Conservation (phyloP, 345 rosid genomes). For the Tarenaya hassleriana region DNA sequence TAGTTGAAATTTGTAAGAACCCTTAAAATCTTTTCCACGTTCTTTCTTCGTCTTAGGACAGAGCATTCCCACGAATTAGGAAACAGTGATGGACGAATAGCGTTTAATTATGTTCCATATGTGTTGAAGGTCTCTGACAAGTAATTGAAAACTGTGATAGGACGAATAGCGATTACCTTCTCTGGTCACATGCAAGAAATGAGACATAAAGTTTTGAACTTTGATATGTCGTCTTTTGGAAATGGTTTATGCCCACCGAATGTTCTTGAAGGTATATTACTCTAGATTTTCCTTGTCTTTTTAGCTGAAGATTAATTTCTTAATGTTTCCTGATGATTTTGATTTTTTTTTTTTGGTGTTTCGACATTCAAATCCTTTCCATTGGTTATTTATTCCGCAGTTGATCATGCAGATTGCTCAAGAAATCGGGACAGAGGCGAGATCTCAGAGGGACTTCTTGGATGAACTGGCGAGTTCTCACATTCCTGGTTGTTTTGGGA, state of each 20-base stretch:
- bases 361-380: not conserved
- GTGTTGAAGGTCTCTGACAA: no score
- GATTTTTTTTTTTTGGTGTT: not conserved
- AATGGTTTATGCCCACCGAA: not conserved
- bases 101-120: not conserved
- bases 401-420: constrained; percentile 57
- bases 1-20: constrained; percentile 53
- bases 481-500: not conserved
- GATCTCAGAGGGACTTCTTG: constrained; percentile 66
- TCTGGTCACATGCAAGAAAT: not conserved
- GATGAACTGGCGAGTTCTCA: constrained; percentile 57
- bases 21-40: not conserved
- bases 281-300: not conserved
- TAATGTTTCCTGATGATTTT: not conserved
- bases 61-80: not conserved
- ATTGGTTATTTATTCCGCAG: constrained; percentile 11
- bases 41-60: not conserved
- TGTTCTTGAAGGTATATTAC: not conserved
- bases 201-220: no score
- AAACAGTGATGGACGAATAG: no score
- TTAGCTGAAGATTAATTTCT: not conserved
- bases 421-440: constrained; percentile 70
- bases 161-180: no score
- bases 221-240: not conserved
- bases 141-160: no score